These are phyloP conservation scores for Aspergillus sp. DNA, from an alignment of 2,329 filamentous ascomycete genomes.

Conservation along the genomic window DNA sequence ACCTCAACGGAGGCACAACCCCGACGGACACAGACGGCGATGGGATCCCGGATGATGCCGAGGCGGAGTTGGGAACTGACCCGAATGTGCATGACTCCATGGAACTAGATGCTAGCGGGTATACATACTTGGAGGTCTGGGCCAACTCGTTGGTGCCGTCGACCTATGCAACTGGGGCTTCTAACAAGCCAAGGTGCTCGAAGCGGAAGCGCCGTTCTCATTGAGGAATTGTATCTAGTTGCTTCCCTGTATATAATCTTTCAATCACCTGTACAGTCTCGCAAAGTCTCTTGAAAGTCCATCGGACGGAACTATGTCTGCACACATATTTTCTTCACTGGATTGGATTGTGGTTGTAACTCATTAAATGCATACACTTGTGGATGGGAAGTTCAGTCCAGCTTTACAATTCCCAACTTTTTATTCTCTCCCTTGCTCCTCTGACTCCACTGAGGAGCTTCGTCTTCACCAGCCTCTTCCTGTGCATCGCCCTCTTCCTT, in stretches of 20 bases:
- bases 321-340: no score
- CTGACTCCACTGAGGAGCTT: constrained; percentile 63
- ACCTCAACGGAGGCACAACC: constrained; percentile 18
- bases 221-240: background rate
- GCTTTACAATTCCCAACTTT: constrained; percentile 58
- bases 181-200: background rate
- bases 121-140: constrained; percentile 24
- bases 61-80: constrained; percentile 22
- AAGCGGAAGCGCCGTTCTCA: background rate
- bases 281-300: no score
- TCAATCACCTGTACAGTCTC: no score
- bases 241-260: background rate
- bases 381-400: background rate
- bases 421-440: constrained; percentile 63
- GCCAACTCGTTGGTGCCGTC: constrained; percentile 24
- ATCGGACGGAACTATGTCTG: no score
- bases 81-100: constrained; percentile 23
- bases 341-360: background rate
- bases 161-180: background rate
- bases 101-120: constrained; percentile 20
- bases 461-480: constrained; percentile 65
- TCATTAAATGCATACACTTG: background rate
- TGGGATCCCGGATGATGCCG: constrained; percentile 24
- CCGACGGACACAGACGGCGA: constrained; percentile 23
- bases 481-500: constrained; percentile 67